Evolutionary conservation across 495 filamentous ascomycete genomes (phyloP).

Genomic region (Lindgomyces ingoldianus): DNA sequence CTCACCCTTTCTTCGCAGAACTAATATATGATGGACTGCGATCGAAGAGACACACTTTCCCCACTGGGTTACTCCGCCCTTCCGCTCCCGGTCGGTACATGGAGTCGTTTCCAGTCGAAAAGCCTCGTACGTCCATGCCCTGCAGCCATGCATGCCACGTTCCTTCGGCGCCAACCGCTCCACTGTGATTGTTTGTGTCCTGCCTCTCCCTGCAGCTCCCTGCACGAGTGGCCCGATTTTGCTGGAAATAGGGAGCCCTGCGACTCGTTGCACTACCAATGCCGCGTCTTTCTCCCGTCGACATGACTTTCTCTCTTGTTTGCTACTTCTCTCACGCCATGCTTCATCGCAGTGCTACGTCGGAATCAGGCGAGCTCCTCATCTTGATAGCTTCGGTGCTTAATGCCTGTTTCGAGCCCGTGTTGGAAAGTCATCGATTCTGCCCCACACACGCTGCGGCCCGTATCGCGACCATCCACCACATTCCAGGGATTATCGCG

Average conservation of each 20-base stretch:
- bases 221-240: too few relatives aligned
- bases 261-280: too few relatives aligned
- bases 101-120: not conserved
- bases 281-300: too few relatives aligned
- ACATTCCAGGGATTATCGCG: not conserved
- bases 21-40: too few relatives aligned
- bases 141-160: constrained; percentile 4
- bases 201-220: not conserved
- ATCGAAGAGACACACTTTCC: not conserved
- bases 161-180: not conserved
- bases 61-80: not conserved
- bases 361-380: too few relatives aligned
- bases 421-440: not conserved
- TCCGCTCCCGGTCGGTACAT: not conserved
- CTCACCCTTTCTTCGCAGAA: not conserved
- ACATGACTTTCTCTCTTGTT: too few relatives aligned
- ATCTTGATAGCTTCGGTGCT: not conserved
- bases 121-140: not conserved
- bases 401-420: not conserved
- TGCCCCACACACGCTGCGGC: not conserved
- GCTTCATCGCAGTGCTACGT: too few relatives aligned
- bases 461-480: not conserved
- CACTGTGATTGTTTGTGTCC: not conserved
- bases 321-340: too few relatives aligned
- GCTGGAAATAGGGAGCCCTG: too few relatives aligned